Percentiles rank a stretch among this genome's conserved stretches.
Conservation (phyloP, 2,329 filamentous ascomycete species). For the Pseudopyrenochaeta lycopersici region DNA sequence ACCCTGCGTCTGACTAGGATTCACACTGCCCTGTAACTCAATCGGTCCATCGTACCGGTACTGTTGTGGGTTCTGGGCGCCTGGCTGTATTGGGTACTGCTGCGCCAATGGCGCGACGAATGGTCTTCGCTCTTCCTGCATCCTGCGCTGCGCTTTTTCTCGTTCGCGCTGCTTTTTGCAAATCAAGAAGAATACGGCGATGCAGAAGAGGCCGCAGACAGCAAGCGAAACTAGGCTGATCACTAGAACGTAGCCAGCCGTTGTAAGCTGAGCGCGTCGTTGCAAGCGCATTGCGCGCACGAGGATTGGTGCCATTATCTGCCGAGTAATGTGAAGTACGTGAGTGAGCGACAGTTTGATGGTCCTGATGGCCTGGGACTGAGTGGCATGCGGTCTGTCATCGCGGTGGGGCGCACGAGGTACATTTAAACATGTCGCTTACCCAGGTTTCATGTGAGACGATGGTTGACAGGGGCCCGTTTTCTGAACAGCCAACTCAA, state of each 20-base stretch:
- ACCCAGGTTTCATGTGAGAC: background rate
- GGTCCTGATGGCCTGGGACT: background rate
- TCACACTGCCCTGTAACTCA: slow-evolving; percentile 15
- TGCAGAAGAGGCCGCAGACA: slow-evolving; percentile 6
- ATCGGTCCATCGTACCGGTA: slow-evolving; percentile 7
- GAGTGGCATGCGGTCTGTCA: background rate
- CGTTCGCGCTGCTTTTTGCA: slow-evolving; percentile 16
- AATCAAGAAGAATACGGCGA: slow-evolving; percentile 9
- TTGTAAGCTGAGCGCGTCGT: slow-evolving; percentile 9
- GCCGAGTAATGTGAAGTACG: background rate
- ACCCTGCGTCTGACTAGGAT: background rate
- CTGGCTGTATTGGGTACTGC: background rate
- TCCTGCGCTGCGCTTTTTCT: slow-evolving; percentile 8
- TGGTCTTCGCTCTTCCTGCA: slow-evolving; percentile 14
- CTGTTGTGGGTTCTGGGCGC: background rate
- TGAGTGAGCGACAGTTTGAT: background rate
- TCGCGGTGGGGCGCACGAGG: background rate
- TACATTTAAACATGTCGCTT: background rate
- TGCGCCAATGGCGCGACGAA: slow-evolving; percentile 1
- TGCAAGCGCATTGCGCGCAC: slow-evolving; percentile 4
- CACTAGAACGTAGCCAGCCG: background rate
- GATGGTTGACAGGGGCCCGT: background rate
- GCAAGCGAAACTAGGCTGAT: slow-evolving; percentile 5
- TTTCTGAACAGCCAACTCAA: slow-evolving; percentile 2
- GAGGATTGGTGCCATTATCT: slow-evolving; percentile 9